Evolutionary conservation across 2,329 filamentous ascomycete species (phyloP), one percentile per base, ranked within the genome.

Genomic region (Dactylellina haptotyla): DNA sequence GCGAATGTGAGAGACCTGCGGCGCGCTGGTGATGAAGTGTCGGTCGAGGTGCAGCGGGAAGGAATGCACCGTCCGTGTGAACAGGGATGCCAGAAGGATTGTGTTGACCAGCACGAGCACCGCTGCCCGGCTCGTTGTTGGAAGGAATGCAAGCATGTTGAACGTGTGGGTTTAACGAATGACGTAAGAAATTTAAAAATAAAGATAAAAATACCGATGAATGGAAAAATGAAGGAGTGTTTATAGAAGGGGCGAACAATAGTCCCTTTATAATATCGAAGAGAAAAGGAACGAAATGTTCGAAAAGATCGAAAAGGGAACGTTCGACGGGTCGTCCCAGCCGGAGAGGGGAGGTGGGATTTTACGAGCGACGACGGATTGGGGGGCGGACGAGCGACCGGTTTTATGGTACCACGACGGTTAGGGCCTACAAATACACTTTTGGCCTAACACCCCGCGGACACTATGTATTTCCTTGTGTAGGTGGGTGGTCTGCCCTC

Each of bases 21-120:
- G 61, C 23, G 39, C 53, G 25, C 45, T 23, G 45, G 14, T 20
- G 43, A 18, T 43, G 51, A 54, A 45, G 34, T 23, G 53, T 37
- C 43, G 32, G 51, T 43, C 41, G 50, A 61, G 45, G 30, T 61
- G 34, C 25, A 65, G 58, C 26, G 67, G 61, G 61, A 61, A 59
- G 69, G 54, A 65, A 32, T 56, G 54, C 16, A 48, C 28, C 14
- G 30, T n/a, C 16, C 30, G 14, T 26, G 46, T 51, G 16, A 61
- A 48, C 69, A 66, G 69, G 69, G 69, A 73, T 73, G 64, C 9
- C 18, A 45, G 50, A 66, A 73, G 53, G 54, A 73, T 41, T 56
- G 69, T 73, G 69, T 73, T 73, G 69, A 61, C 32, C 28, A 66
- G 54, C 34, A 73, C 61, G 23, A 66, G 39, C 6, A 73, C 30